Percentiles rank a stretch among this genome's conserved stretches.
These are phyloP conservation scores for Agaricales sp. DNA, from an alignment of 1,284 basidiomycete genomes.

Conservation along the genomic window DNA sequence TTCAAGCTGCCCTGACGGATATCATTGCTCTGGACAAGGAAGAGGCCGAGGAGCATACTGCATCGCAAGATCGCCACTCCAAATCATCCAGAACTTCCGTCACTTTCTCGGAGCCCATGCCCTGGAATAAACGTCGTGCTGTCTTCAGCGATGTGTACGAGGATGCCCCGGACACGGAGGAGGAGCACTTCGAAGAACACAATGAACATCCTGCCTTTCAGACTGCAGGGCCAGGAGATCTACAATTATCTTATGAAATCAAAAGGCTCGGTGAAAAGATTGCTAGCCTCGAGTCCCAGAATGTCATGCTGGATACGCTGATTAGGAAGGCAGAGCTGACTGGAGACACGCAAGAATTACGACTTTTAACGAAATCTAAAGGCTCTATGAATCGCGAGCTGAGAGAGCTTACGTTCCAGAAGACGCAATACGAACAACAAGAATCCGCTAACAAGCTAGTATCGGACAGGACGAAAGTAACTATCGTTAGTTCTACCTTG, in stretches of 20 bases:
- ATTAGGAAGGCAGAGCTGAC: constrained; percentile 92
- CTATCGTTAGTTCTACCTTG: constrained; percentile 68
- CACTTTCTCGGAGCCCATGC: constrained; percentile 5
- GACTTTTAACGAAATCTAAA: constrained; percentile 73
- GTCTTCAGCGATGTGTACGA: constrained; percentile 32
- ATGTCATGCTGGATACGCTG: constrained; percentile 73
- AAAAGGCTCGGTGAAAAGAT: constrained; percentile 67
- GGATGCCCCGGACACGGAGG: constrained; percentile 21
- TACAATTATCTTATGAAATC: constrained; percentile 80
- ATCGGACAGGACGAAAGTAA: constrained; percentile 69
- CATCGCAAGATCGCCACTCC: constrained; percentile 8
- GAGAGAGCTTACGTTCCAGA: constrained; percentile 80
- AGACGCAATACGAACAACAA: constrained; percentile 84
- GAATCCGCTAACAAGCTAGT: constrained; percentile 77
- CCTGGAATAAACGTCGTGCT: constrained; percentile 16
- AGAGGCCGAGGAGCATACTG: constrained; percentile 19
- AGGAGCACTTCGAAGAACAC: constrained; percentile 32
- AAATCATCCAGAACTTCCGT: constrained; percentile 8
- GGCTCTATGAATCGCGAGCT: constrained; percentile 76
- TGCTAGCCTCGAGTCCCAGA: constrained; percentile 68
- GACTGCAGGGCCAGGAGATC: constrained; percentile 74
- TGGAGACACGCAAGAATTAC: constrained; percentile 80
- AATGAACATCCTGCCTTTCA: constrained; percentile 47
- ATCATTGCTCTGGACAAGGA: constrained; percentile 81
- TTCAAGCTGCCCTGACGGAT: constrained; percentile 87